Base-by-base conservation (phyloP, 305 asterid genomes). In the Fraxinus velutina region DNA sequence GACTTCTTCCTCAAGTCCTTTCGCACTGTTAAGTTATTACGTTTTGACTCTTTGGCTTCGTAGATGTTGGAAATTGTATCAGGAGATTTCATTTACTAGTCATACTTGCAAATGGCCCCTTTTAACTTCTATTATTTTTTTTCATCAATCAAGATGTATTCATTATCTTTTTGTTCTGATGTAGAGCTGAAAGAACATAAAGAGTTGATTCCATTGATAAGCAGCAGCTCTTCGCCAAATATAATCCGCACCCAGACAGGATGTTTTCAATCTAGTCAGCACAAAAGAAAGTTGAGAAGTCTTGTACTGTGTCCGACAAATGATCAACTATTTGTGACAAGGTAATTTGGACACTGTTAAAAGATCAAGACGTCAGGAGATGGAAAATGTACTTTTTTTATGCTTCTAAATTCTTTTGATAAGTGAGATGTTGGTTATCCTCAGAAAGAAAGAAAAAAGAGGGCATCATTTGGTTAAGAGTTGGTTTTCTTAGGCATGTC, bases 271-370 rank as follows among this genome's bases (percentile, higher is more conserved):
- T 32, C 84, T 75, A 86, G 91, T 87, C 90, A 88, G 47, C 93
- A 90, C 80, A 88, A 84, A 79, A 87, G 93, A 82, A 90, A 84
- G 89, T 68, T 90, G 87, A 88, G 90, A 87, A 88, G 88, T 81
- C 89, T 90, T 78, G 85, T 81, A 73, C 77, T 87, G 76, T 88
- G 90, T 78, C 93, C 93, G 0, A 78, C 89, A 19, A 87, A 87
- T 73, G 90, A 87, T 78, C 87, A 88, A 81, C 89, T 88, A 29
- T 90, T 90, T 85, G 90, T 83, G 15, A 90, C 91, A 76, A 88
- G 91, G 93, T 88, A 83, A 52, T 47, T 80, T 30, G 1, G 6
- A 17, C n/a, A 42, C 74, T 13, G 77, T 70, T 66, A 52, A 78
- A 30, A 68, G 57, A 81, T 24, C 17, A 66, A 66, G 73, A 64